A percentile compares a stretch with the other conserved stretches of the same genome.
Conservation (phyloP, 352 stramenopile species). For the Globisporangium sylvaticum region DNA sequence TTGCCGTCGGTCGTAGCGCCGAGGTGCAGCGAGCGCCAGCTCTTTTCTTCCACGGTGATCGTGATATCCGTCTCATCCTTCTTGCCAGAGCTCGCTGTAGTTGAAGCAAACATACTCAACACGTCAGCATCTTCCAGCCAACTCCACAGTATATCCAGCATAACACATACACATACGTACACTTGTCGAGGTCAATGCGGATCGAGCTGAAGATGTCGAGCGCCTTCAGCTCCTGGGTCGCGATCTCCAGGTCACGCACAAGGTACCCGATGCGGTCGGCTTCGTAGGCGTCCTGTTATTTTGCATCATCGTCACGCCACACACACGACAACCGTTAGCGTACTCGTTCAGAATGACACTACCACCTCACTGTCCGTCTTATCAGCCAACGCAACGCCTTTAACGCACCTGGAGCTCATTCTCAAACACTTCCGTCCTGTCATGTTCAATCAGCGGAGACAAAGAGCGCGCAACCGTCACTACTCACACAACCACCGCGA, state of each 20-base stretch:
- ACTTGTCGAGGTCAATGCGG: slow-evolving; percentile 73
- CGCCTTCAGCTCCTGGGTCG: slow-evolving; percentile 62
- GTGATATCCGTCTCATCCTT: slow-evolving; percentile 80
- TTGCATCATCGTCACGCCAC: neutral
- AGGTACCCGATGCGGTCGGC: slow-evolving; percentile 69
- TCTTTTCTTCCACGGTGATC: slow-evolving; percentile 86
- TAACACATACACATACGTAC: slow-evolving; percentile 19
- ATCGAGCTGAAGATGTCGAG: slow-evolving; percentile 86
- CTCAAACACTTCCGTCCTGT: slow-evolving; percentile 80
- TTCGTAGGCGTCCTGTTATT: slow-evolving; percentile 43
- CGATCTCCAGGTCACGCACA: slow-evolving; percentile 49
- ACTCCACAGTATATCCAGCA: neutral
- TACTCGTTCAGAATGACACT: no score
- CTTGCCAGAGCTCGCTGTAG: slow-evolving; percentile 57
- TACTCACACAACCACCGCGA: neutral
- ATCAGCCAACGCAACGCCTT: neutral
- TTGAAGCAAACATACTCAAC: neutral
- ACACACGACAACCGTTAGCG: neutral
- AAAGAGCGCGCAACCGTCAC: neutral
- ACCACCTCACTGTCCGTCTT: no score
- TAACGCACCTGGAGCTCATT: slow-evolving; percentile 71
- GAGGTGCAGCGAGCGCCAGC: slow-evolving; percentile 81
- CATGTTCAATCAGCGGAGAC: neutral
- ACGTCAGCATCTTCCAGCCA: neutral
- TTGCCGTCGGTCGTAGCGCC: slow-evolving; percentile 82